Evolutionary conservation across 1,284 basidiomycete species (phyloP).

Genomic region (Testicularia cyperi): DNA sequence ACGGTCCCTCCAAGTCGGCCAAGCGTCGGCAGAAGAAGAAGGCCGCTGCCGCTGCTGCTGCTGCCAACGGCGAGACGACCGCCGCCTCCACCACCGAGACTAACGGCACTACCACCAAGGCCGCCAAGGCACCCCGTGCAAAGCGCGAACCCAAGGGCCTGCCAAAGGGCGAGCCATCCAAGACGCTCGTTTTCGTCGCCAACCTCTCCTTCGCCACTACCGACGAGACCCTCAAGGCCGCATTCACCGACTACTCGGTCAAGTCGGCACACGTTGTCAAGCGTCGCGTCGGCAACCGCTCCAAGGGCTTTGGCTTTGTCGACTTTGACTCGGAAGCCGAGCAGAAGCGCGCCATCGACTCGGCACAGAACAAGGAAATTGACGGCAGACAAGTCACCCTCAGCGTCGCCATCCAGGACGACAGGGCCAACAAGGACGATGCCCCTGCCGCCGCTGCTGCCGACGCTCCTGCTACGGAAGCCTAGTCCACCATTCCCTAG

Average conservation of each 20-base stretch:
- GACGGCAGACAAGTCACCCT: slow-evolving; percentile 43
- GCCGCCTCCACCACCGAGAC: slow-evolving; percentile 8
- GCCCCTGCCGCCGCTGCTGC: slow-evolving; percentile 6
- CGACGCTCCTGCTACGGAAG: slow-evolving; percentile 2
- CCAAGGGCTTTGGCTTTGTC: slow-evolving; percentile 55
- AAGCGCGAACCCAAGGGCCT: slow-evolving; percentile 37
- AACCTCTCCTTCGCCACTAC: slow-evolving; percentile 49
- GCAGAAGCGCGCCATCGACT: slow-evolving; percentile 46
- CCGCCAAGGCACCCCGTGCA: slow-evolving; percentile 18
- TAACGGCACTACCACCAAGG: slow-evolving; percentile 14
- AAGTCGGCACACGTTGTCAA: slow-evolving; percentile 49
- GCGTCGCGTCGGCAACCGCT: slow-evolving; percentile 26
- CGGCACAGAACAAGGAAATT: slow-evolving; percentile 37
- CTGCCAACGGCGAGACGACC: slow-evolving; percentile 16
- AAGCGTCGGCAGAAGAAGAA: slow-evolving; percentile 41
- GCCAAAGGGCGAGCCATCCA: slow-evolving; percentile 47
- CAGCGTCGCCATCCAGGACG: slow-evolving; percentile 43
- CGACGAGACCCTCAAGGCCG: slow-evolving; percentile 48
- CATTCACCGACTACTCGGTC: slow-evolving; percentile 44
- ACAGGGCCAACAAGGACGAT: slow-evolving; percentile 10
- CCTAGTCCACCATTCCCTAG: too few species aligned
- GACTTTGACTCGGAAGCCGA: slow-evolving; percentile 43
- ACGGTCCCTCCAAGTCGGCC: slow-evolving; percentile 39
- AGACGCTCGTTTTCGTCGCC: slow-evolving; percentile 55
- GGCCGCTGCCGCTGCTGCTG: slow-evolving; percentile 28